phyloP scores from a whole-genome alignment of 495 filamentous ascomycete species.

The Neurospora sp. region DNA sequence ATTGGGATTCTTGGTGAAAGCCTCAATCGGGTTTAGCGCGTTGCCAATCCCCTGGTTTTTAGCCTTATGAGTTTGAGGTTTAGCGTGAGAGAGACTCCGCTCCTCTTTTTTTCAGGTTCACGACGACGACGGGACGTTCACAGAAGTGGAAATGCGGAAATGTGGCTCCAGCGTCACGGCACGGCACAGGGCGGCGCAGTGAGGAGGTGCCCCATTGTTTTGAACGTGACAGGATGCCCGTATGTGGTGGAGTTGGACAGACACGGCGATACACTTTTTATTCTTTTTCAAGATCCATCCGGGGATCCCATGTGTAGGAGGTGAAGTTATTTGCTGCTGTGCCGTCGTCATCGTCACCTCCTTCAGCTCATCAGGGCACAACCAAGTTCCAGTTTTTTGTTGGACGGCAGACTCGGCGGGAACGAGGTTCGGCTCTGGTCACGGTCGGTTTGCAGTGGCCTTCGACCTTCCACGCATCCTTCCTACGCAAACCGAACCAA shows the following conservation, averaged over 20 bases:
- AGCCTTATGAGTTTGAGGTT: neutral
- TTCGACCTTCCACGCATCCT: neutral
- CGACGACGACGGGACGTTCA: neutral
- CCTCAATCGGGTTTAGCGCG: neutral
- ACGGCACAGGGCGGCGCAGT: neutral
- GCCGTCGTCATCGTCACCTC: neutral
- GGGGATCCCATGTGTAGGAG: neutral
- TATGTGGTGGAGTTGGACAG: neutral
- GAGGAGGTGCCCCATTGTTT: neutral
- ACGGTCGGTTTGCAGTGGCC: neutral
- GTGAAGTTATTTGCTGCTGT: neutral
- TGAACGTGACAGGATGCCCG: neutral
- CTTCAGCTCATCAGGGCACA: neutral
- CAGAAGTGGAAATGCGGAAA: neutral
- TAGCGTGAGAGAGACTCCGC: neutral
- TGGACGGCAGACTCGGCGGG: neutral
- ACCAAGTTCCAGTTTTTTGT: neutral
- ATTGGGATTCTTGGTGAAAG: neutral
- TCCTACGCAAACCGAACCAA: neutral
- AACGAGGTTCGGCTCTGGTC: neutral
- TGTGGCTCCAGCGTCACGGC: neutral
- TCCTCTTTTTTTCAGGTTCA: neutral
- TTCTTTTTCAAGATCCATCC: neutral
- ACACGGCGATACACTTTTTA: neutral
- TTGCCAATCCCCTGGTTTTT: neutral